Percentiles rank a stretch among this genome's conserved stretches.
phyloP scores from a whole-genome alignment of 1,284 basidiomycete species.

The Afroboletus lepidellus region DNA sequence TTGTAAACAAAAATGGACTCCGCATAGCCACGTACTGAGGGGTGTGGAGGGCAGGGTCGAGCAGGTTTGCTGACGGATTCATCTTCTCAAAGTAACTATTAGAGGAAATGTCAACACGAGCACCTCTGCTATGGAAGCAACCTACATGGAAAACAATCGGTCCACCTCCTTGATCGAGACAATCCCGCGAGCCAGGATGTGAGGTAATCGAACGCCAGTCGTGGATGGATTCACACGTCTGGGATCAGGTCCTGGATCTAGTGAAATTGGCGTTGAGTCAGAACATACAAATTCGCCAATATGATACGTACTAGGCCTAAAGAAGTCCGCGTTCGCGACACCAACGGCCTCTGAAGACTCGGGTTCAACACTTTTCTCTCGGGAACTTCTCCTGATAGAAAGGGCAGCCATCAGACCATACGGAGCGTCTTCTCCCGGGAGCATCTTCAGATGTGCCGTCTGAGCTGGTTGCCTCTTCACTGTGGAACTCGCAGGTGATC shows the following conservation, averaged over 20 bases:
- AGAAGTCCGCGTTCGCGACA: slow-evolving; percentile 64
- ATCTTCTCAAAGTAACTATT: slow-evolving; percentile 72
- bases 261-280: not conserved
- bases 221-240: slow-evolving; percentile 31
- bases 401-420: slow-evolving; percentile 70
- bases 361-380: slow-evolving; percentile 45
- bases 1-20: slow-evolving; percentile 80
- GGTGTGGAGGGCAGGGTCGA: slow-evolving; percentile 76
- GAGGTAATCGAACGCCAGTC: slow-evolving; percentile 53
- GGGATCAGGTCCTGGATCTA: slow-evolving; percentile 47
- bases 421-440: slow-evolving; percentile 61
- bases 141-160: slow-evolving; percentile 75
- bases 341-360: slow-evolving; percentile 50
- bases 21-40: slow-evolving; percentile 67
- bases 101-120: slow-evolving; percentile 6
- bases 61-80: slow-evolving; percentile 67
- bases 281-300: not conserved
- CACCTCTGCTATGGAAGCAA: slow-evolving; percentile 6
- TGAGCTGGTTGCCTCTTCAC: slow-evolving; percentile 29
- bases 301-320: slow-evolving; percentile 55
- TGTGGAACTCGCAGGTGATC: slow-evolving; percentile 27
- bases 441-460: slow-evolving; percentile 44
- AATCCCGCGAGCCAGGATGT: slow-evolving; percentile 68
- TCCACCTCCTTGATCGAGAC: slow-evolving; percentile 73
- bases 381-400: slow-evolving; percentile 45